These are phyloP conservation scores for Asparagopsis taxiformis DNA, from an alignment of 31 red algal species.

Conservation along the genomic window DNA sequence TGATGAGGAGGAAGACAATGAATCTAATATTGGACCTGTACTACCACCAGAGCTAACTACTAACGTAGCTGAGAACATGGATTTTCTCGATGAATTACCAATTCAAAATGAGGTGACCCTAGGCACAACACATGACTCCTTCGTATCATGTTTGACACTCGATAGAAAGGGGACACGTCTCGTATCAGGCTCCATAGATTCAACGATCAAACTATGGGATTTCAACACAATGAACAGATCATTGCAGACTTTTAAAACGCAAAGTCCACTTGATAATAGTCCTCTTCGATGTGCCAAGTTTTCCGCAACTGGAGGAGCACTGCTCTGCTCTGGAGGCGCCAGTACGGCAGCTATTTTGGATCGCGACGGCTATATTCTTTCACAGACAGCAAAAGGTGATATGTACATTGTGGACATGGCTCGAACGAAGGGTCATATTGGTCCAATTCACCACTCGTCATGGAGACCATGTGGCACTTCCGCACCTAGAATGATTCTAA, in stretches of 20 bases:
- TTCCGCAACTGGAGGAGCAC: slow-evolving; percentile 24
- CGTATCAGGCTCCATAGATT: slow-evolving; percentile 55
- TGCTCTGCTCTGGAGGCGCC: slow-evolving; percentile 53
- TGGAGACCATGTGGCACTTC: slow-evolving; percentile 23
- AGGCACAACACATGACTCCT: slow-evolving; percentile 41
- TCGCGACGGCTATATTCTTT: slow-evolving; percentile 39
- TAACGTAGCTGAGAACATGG: not conserved
- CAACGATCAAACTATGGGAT: slow-evolving; percentile 45
- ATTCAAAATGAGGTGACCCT: slow-evolving; percentile 29
- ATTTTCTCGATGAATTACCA: slow-evolving; percentile 5
- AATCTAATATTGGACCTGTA: slow-evolving; percentile 29
- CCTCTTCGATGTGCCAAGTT: slow-evolving; percentile 28
- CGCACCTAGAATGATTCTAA: slow-evolving; percentile 8
- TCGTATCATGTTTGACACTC: slow-evolving; percentile 44
- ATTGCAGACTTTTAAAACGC: slow-evolving; percentile 44
- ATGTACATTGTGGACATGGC: slow-evolving; percentile 72
- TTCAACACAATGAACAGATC: slow-evolving; percentile 66
- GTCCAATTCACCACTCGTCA: slow-evolving; percentile 24
- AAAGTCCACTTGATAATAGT: slow-evolving; percentile 39
- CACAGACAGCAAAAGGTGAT: slow-evolving; percentile 60
- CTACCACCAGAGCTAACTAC: slow-evolving; percentile 39
- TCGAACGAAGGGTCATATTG: slow-evolving; percentile 67
- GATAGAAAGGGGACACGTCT: slow-evolving; percentile 52
- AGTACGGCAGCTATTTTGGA: slow-evolving; percentile 40
- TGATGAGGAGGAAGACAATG: slow-evolving; percentile 28